Percentiles rank a stretch among this genome's conserved stretches.
These are phyloP conservation scores for Silene uniflora DNA, from an alignment of 148 eudicot species.

Conservation along the genomic window DNA sequence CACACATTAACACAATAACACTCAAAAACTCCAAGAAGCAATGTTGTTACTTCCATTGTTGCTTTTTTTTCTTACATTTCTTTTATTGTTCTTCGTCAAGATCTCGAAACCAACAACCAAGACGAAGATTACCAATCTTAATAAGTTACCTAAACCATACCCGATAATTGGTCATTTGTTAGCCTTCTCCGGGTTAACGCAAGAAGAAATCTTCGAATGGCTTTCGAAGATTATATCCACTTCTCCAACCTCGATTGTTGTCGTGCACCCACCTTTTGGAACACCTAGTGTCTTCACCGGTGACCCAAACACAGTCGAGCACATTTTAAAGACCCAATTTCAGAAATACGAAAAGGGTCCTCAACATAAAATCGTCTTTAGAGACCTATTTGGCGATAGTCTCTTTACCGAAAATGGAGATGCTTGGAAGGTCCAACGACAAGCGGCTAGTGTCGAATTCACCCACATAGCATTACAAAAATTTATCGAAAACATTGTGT, in stretches of 20 bases:
- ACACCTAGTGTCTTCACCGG: neutral
- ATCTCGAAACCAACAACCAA: too few species aligned
- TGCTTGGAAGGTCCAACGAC: slow-evolving; percentile 45
- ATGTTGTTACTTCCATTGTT: too few species aligned
- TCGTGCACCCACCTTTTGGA: neutral
- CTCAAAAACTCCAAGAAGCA: too few species aligned
- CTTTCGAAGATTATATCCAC: neutral
- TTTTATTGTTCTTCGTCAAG: too few species aligned
- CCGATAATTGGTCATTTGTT: neutral
- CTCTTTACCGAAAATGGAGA: slow-evolving; percentile 38
- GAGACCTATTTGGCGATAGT: slow-evolving; percentile 42
- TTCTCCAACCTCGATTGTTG: neutral
- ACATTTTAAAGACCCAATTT: too few species aligned
- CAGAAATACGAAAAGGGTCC: too few species aligned
- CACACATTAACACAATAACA: too few species aligned
- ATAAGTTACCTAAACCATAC: neutral
- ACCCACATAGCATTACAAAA: slow-evolving; percentile 28
- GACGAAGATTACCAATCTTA: too few species aligned
- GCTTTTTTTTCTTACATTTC: too few species aligned
- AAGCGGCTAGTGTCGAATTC: slow-evolving; percentile 36
- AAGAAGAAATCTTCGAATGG: neutral
- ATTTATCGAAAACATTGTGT: slow-evolving; percentile 37
- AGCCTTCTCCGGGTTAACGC: neutral
- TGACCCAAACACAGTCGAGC: neutral
- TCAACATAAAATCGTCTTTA: neutral